Evolutionary conservation across 2,329 filamentous ascomycete genomes (phyloP), one percentile per base, ranked within the genome.

Genomic region (Trichoderma koningii): DNA sequence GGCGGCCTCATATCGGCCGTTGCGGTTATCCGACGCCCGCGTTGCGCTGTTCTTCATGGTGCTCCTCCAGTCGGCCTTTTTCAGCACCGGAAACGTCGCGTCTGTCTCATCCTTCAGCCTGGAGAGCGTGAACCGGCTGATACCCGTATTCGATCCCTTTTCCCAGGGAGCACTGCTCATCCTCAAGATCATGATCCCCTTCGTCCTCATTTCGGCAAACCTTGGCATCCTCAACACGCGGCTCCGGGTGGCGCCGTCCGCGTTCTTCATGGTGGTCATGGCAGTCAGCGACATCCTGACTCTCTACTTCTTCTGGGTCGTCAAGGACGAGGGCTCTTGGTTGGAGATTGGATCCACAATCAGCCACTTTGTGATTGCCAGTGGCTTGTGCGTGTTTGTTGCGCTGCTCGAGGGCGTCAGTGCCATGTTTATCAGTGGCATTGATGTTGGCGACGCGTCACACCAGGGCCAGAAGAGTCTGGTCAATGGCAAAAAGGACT

Each of bases 321-420:
- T 99, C 52, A 91, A 90, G 72, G 95, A 99, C 71, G 95, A 99
- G 75, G 95, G 95, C 0, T 95, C 90, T 23, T 99, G 95, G 95
- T 79, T 99, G 66, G 95, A 99, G 75, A 99, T 99, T 74, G 95
- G 95, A 38, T 96, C 92, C 30, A 97, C 92, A 3, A 99, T 99
- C 70, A 96, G 87, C 73, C 93, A 98, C 76, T 99, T 98, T 77
- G 87, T 88, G 67, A 98, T 99, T 78, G 94, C 93, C 19, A 97
- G 92, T 76, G 76, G 92, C 70, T 74, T 98, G 51, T 95, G 93
- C 70, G 88, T 96, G 9, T 99, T 99, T 79, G 93, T 99, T 50
- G 92, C 93, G 0, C 87, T 85, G 15, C 79, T 99, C 52, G 95
- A 99, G 79, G 88, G 90, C 17, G 85, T 96, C 3, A 97, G 93